Percentiles rank a stretch among this genome's conserved stretches.
Conservation (phyloP, 2,329 filamentous ascomycete genomes). For the Arthrobotrys conoides region DNA sequence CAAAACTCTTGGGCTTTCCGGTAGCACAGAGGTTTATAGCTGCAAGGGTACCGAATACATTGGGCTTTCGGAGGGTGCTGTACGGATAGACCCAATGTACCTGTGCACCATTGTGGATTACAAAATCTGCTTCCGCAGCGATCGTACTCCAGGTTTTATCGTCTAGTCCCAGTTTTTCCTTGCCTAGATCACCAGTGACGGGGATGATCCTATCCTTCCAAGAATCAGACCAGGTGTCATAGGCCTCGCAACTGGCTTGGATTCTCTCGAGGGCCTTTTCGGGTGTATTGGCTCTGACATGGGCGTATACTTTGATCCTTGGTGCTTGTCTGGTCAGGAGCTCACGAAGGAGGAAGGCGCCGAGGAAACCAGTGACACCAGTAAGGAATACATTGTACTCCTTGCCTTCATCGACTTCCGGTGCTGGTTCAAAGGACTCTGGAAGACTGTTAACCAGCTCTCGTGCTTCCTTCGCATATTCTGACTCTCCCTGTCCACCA, state of each 20-base stretch:
- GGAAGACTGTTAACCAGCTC: slow-evolving; percentile 72
- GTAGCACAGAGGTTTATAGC: slow-evolving; percentile 80
- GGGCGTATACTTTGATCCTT: slow-evolving; percentile 77
- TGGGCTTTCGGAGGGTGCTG: slow-evolving; percentile 77
- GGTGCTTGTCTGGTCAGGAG: slow-evolving; percentile 75
- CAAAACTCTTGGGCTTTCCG: slow-evolving; percentile 83
- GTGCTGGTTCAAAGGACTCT: slow-evolving; percentile 65
- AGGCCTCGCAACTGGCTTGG: slow-evolving; percentile 77
- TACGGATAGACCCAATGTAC: slow-evolving; percentile 89
- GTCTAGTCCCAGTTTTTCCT: slow-evolving; percentile 81
- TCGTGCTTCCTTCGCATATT: slow-evolving; percentile 71
- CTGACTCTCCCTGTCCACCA: slow-evolving; percentile 65
- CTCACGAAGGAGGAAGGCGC: slow-evolving; percentile 83
- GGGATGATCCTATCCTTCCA: slow-evolving; percentile 78
- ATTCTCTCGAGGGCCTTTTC: slow-evolving; percentile 76
- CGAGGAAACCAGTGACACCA: slow-evolving; percentile 90
- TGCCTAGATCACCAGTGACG: slow-evolving; percentile 80
- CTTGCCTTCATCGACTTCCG: slow-evolving; percentile 65
- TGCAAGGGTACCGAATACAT: slow-evolving; percentile 86
- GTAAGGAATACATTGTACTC: slow-evolving; percentile 80
- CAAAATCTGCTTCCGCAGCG: slow-evolving; percentile 76
- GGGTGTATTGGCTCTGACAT: slow-evolving; percentile 79
- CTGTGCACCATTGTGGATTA: slow-evolving; percentile 85
- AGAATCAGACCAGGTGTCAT: slow-evolving; percentile 81
- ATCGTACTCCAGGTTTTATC: slow-evolving; percentile 77